Evolutionary conservation across 2,329 filamentous ascomycete genomes (phyloP).

Genomic region (Colletotrichum sojae): DNA sequence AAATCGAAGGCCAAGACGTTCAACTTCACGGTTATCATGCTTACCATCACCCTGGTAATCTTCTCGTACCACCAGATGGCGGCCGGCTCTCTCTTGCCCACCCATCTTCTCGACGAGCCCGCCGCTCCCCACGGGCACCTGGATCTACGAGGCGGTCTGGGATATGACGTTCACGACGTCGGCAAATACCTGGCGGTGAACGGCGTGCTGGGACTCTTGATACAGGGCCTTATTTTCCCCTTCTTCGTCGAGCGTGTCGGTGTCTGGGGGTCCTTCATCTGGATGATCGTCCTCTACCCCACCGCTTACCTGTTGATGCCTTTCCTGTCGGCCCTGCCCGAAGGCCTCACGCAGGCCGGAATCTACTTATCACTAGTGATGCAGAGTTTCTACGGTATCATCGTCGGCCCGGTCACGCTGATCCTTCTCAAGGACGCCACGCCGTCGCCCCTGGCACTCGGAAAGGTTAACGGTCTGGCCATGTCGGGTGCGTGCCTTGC

Average conservation of each 20-base stretch:
- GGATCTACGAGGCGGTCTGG: slow-evolving; percentile 72
- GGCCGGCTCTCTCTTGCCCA: slow-evolving; percentile 58
- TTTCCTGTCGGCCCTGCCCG: slow-evolving; percentile 73
- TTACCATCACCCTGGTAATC: slow-evolving; percentile 56
- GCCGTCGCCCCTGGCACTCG: slow-evolving; percentile 72
- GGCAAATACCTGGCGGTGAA: slow-evolving; percentile 79
- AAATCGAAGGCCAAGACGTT: slow-evolving; percentile 49
- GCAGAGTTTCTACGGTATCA: slow-evolving; percentile 77
- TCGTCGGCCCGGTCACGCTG: slow-evolving; percentile 77
- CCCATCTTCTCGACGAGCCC: slow-evolving; percentile 58
- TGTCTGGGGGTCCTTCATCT: slow-evolving; percentile 76
- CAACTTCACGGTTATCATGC: slow-evolving; percentile 56
- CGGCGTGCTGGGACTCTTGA: slow-evolving; percentile 78
- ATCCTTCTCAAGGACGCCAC: slow-evolving; percentile 82
- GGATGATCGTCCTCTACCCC: slow-evolving; percentile 77
- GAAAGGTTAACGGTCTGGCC: slow-evolving; percentile 80
- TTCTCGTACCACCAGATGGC: slow-evolving; percentile 63
- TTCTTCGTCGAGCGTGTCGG: slow-evolving; percentile 74
- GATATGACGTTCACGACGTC: slow-evolving; percentile 74
- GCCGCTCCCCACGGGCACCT: slow-evolving; percentile 47
- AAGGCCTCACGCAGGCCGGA: slow-evolving; percentile 66
- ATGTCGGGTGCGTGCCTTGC: slow-evolving; percentile 80
- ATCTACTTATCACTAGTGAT: slow-evolving; percentile 77
- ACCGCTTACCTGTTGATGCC: slow-evolving; percentile 78
- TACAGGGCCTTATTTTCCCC: slow-evolving; percentile 81